Conservation (phyloP, 2,329 filamentous ascomycete genomes). For the Gnomoniopsis smithogilvyi region DNA sequence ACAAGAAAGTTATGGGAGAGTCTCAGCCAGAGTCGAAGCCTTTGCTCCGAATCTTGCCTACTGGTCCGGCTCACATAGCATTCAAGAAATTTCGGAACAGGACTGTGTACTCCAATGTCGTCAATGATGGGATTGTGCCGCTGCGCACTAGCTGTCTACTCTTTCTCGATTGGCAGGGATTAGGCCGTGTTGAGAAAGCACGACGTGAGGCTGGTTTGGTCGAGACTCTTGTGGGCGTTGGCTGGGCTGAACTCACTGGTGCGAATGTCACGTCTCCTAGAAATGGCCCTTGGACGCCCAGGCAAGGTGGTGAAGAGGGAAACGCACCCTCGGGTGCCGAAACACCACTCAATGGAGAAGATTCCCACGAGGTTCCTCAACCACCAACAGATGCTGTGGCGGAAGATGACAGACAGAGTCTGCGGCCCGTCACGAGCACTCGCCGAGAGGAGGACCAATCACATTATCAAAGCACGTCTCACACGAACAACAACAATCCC, state of each 20-base stretch:
- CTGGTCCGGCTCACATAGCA: constrained; percentile 84
- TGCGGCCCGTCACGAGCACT: constrained; percentile 42
- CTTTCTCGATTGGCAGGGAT: constrained; percentile 93
- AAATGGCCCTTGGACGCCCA: constrained; percentile 40
- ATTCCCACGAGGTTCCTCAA: constrained; percentile 64
- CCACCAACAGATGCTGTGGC: constrained; percentile 63
- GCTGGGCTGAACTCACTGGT: constrained; percentile 87
- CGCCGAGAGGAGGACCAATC: constrained; percentile 25
- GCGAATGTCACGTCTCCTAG: constrained; percentile 53
- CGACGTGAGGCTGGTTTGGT: constrained; percentile 87
- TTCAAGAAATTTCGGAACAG: constrained; percentile 85
- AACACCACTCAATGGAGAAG: constrained; percentile 30
- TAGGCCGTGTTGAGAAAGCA: constrained; percentile 92
- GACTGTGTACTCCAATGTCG: constrained; percentile 93
- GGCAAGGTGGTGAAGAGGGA: constrained; percentile 25
- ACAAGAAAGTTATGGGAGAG: constrained; percentile 57
- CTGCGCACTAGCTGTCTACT: constrained; percentile 92
- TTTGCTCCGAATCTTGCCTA: constrained; percentile 81
- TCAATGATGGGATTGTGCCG: constrained; percentile 96
- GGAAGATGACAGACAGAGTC: constrained; percentile 62
- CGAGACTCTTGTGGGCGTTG: constrained; percentile 88
- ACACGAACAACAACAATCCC: constrained; percentile 44
- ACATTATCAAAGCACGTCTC: constrained; percentile 27
- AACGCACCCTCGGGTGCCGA: constrained; percentile 25
- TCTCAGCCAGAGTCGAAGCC: constrained; percentile 81